Evolutionary conservation across 106 monocot species (phyloP), one percentile per base, ranked within the genome.

Genomic region (Ottelia alismoides): DNA sequence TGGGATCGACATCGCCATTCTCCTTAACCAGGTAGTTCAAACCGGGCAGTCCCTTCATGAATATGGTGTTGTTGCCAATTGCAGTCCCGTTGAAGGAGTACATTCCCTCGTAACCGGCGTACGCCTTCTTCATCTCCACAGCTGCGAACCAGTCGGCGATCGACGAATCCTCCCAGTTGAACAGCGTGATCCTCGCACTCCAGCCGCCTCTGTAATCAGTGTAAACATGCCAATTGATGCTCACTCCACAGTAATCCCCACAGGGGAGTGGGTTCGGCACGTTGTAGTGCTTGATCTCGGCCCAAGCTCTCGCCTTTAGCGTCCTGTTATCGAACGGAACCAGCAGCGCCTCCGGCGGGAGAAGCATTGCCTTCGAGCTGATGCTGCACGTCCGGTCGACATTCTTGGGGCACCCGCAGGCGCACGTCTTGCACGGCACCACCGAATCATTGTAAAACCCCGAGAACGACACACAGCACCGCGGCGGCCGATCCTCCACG

Each of bases 391-490:
- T 45, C 11, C 23, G 11, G 17, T 23, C 6, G 32, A 51, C 27
- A 16, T 58, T 22, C 0, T 61, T 55, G 2, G 70, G 63, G 53
- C 85, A 92, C 17, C 86, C 85, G 22, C 92, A 92, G 4, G 92
- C 92, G 22, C 92, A 86, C 22, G 92, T 92, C 31, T 60, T 69
- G 71, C 92, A 92, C 1, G 86, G 92, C 47, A 92, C 27, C 28
- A 79, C 82, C 0, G 86, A 82, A 3, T 82, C 85, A 25, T 92
- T 92, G 65, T 78, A 92, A 69, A 62, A 92, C 2, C 76, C 75
- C 0, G 92, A 92, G 76, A 82, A 92, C 24, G 92, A 84, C n/a
- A 92, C 92, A 27, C 86, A 92, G 63, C 92, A 92, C 26, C 76
- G 78, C 11, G 86, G 79, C 16, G 49, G 78, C 6, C 64, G 52